These are phyloP conservation scores for Crithidia thermophila DNA, from an alignment of 208 protist species.

Conservation along the genomic window DNA sequence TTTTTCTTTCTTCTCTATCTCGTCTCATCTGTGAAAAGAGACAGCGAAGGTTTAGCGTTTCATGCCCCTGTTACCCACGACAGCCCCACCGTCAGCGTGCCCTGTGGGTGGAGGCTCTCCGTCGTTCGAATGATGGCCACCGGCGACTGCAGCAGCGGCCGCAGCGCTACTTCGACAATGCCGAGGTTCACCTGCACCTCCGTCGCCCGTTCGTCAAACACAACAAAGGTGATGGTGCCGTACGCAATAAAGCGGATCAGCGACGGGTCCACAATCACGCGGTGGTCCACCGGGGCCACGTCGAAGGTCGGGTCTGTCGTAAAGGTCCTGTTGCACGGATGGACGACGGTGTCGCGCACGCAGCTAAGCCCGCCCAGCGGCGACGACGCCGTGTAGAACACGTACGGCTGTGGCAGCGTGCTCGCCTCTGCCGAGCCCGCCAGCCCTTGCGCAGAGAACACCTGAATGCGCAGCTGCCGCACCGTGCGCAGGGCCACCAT, in stretches of 20 bases:
- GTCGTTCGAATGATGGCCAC: constrained; percentile 56
- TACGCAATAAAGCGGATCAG: constrained; percentile 64
- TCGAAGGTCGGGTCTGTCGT: constrained; percentile 71
- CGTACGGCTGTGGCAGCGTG: constrained; percentile 67
- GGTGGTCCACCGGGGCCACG: constrained; percentile 71
- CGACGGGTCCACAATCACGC: constrained; percentile 67
- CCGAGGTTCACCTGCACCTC: constrained; percentile 77
- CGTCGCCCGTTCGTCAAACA: constrained; percentile 75
- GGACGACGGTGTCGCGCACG: constrained; percentile 79
- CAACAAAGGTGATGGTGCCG: constrained; percentile 74
- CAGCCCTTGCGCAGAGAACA: constrained; percentile 63
- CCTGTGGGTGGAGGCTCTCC: constrained; percentile 70
- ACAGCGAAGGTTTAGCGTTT: background rate
- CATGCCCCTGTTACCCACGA: constrained; percentile 68
- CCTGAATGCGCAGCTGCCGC: constrained; percentile 67
- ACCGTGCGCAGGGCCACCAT: constrained; percentile 74
- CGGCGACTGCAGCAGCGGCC: constrained; percentile 63
- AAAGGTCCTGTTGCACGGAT: constrained; percentile 37
- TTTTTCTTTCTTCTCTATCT: no score
- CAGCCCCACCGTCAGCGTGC: constrained; percentile 67
- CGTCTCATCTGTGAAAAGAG: no score
- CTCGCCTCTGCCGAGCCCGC: constrained; percentile 8
- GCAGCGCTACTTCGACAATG: constrained; percentile 68
- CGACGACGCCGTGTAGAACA: constrained; percentile 81
- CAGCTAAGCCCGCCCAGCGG: constrained; percentile 43